phyloP scores from a whole-genome alignment of 306 rosid genomes.

The Fragaria vesca region DNA sequence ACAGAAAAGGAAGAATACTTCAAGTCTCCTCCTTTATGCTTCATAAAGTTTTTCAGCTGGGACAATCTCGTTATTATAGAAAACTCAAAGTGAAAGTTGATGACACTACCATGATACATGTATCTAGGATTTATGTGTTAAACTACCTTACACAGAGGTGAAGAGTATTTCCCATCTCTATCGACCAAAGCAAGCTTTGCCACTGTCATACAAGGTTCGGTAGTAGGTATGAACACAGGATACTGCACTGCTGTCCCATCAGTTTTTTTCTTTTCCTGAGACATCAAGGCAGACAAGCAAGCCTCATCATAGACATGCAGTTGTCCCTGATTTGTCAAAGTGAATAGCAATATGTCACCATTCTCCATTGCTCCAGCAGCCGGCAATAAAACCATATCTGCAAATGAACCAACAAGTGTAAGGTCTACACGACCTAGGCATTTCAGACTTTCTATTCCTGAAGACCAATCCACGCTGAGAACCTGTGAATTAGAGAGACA shows the following conservation, averaged over 20 bases:
- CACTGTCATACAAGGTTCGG: slow-evolving; percentile 61
- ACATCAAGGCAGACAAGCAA: slow-evolving; percentile 52
- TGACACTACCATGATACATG: slow-evolving; percentile 8
- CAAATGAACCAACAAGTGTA: slow-evolving; percentile 73
- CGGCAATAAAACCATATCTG: slow-evolving; percentile 66
- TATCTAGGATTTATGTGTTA: slow-evolving; percentile 8
- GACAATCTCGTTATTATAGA: slow-evolving; percentile 14
- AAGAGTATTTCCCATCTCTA: slow-evolving; percentile 42
- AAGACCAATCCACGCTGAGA: slow-evolving; percentile 71
- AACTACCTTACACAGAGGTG: slow-evolving; percentile 62
- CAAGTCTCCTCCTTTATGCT: not conserved
- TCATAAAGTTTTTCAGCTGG: not conserved
- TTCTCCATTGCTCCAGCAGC: slow-evolving; percentile 38
- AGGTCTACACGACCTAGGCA: slow-evolving; percentile 62
- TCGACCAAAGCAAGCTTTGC: slow-evolving; percentile 54
- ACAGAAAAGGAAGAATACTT: not conserved
- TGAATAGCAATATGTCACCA: slow-evolving; percentile 49
- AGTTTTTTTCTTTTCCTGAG: slow-evolving; percentile 44
- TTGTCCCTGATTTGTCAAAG: slow-evolving; percentile 79
- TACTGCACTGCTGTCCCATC: slow-evolving; percentile 44
- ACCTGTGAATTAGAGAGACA: slow-evolving; percentile 48
- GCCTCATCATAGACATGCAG: slow-evolving; percentile 54
- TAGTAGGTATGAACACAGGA: slow-evolving; percentile 61
- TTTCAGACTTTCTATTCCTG: slow-evolving; percentile 68
- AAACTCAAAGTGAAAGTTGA: not conserved